Conservation (phyloP, 2,329 filamentous ascomycete genomes). For the Fusarium sp. region DNA sequence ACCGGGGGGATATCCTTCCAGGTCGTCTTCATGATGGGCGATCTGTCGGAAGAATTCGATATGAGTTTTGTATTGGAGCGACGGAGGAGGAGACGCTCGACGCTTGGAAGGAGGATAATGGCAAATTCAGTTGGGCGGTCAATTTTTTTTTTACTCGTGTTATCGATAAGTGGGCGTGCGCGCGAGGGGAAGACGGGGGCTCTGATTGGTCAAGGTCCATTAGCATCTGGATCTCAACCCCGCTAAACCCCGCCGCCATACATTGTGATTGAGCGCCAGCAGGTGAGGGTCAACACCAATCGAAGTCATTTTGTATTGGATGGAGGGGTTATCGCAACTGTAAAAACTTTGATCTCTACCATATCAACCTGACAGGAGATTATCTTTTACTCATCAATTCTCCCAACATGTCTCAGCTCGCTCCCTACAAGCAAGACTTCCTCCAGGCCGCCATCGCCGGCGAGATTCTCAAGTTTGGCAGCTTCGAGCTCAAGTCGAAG, state of each 20-base stretch:
- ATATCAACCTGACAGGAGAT: neutral
- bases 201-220: constrained; percentile 3
- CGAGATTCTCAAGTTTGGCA: constrained; percentile 82
- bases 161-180: constrained; percentile 2
- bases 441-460: constrained; percentile 76
- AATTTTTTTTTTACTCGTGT: constrained; percentile 50
- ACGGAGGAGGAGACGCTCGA: constrained; percentile 27
- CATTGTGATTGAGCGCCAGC: constrained; percentile 23
- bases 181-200: neutral
- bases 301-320: neutral
- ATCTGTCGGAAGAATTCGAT: constrained; percentile 31
- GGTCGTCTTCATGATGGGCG: constrained; percentile 68
- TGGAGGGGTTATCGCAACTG: constrained; percentile 27
- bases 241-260: constrained; percentile 37
- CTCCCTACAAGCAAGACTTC: constrained; percentile 78
- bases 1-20: constrained; percentile 88
- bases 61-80: constrained; percentile 6
- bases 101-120: constrained; percentile 34
- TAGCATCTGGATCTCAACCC: constrained; percentile 27
- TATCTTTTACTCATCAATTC: neutral
- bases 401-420: constrained; percentile 58
- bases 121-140: constrained; percentile 47
- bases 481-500: constrained; percentile 91
- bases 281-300: constrained; percentile 36
- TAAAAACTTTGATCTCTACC: constrained; percentile 32